Percentiles rank a stretch among this genome's conserved stretches.
Evolutionary conservation across 192 early-diverging fungal species (phyloP).

Genomic region (Coemansia sp.): DNA sequence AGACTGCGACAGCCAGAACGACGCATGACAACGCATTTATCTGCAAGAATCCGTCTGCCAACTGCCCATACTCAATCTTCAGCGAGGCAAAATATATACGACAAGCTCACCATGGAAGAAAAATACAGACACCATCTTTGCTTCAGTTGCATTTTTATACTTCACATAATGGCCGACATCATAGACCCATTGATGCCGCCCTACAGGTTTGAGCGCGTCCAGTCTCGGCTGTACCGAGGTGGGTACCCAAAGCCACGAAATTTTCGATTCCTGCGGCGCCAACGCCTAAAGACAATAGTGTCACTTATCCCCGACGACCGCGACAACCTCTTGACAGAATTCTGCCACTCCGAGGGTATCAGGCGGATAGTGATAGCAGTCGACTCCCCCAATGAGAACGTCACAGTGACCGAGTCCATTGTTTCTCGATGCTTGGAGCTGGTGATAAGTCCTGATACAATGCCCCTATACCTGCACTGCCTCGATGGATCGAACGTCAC

Average conservation of each 20-base stretch:
- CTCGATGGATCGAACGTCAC: slow-evolving; percentile 86
- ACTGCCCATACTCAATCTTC: neutral
- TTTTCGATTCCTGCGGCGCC: slow-evolving; percentile 77
- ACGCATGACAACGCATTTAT: no score
- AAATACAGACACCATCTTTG: neutral
- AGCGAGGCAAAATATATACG: no score
- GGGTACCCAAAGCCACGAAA: slow-evolving; percentile 86
- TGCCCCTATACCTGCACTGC: slow-evolving; percentile 88
- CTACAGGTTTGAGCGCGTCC: slow-evolving; percentile 81
- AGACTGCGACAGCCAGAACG: no score
- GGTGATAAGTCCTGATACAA: slow-evolving; percentile 67
- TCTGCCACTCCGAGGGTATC: slow-evolving; percentile 66
- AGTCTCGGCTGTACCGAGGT: slow-evolving; percentile 81
- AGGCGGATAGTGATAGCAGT: slow-evolving; percentile 66
- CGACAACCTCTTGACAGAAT: slow-evolving; percentile 57
- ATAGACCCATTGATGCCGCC: slow-evolving; percentile 58
- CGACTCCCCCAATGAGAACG: slow-evolving; percentile 81
- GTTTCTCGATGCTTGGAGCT: slow-evolving; percentile 69
- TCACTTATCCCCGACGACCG: slow-evolving; percentile 78
- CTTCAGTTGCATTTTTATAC: neutral
- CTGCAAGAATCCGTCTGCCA: no score
- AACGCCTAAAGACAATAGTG: slow-evolving; percentile 68
- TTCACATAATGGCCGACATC: slow-evolving; percentile 25
- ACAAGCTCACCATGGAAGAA: no score
- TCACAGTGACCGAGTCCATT: slow-evolving; percentile 74